Evolutionary conservation across 139 green algal genomes (phyloP), one percentile per base, ranked within the genome.

Genomic region (Spirogloea muscicola): DNA sequence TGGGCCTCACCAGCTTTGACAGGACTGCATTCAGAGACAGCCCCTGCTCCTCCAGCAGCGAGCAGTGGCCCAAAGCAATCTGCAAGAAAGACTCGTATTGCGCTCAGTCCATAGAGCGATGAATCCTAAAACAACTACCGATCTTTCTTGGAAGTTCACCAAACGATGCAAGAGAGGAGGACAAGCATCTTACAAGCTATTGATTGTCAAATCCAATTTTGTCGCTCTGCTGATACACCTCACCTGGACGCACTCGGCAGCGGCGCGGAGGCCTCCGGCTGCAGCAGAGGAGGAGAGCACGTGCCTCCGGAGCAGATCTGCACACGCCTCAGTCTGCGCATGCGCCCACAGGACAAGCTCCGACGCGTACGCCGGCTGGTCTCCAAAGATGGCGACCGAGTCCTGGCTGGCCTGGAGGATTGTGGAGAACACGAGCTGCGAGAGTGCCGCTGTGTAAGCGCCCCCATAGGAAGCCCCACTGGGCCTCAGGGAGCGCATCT

Each of bases 331-430:
- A n/a, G 60, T 65, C 39, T 74, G 27, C 34, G 34, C 29, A 21
- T 74, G 40, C 40, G 72, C 72, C 72, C 72, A 80, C 60, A 80
- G 39, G 38, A 75, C 18, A 7, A 80, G 72, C 4, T 72, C 72
- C 38, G 72, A 76, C 48, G 72, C 59, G 27, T 21, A 74, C 29
- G 46, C 61, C 0, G 72, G 61, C 13, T 64, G 21, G 25, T 4
- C 40, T 13, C 59, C 58, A 67, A 70, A 80, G 0, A 80, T 33
- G 9, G 29, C 41, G 3, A 37, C 33, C 2, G 72, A 72, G 63
- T 80, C 72, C n/a, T 33, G 13, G 2, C 41, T 27, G 27, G 72
- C 72, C 2, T 43, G 10, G 3, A 39, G 41, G 40, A 80, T 73
- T 3, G 72, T 74, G 16, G 72, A 72, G 44, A 80, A 80, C 6